phyloP scores from a whole-genome alignment of 1,139 yeast genomes.

The Suhomyces terraborum region DNA sequence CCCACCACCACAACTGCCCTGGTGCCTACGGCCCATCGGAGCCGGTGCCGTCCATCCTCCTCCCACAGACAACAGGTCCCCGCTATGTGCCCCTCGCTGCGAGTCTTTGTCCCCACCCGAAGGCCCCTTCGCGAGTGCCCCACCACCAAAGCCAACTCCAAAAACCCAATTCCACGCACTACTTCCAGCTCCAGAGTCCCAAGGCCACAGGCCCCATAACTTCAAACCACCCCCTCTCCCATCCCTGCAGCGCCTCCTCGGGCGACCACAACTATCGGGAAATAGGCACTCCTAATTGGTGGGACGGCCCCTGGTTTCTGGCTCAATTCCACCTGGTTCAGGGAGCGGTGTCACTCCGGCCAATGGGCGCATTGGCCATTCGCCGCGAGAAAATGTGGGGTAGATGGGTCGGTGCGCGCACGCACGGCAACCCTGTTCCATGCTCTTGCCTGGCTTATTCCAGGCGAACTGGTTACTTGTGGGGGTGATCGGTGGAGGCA shows the following conservation, averaged over 20 bases:
- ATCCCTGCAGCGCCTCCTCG: too few relatives aligned
- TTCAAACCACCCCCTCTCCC: too few relatives aligned
- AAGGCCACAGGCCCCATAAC: too few relatives aligned
- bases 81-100: not conserved
- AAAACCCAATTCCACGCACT: too few relatives aligned
- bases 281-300: not conserved
- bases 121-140: slow-evolving; percentile 1
- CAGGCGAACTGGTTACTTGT: too few relatives aligned
- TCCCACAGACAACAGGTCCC: slow-evolving; percentile 1
- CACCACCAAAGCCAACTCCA: too few relatives aligned
- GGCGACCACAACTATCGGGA: not conserved
- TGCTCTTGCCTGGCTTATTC: too few relatives aligned
- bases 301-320: not conserved
- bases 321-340: not conserved
- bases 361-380: not conserved
- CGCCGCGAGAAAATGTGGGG: slow-evolving; percentile 1
- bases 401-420: not conserved
- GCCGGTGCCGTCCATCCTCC: slow-evolving; percentile 2
- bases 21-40: slow-evolving; percentile 1
- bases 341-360: not conserved
- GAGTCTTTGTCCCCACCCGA: not conserved
- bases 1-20: not conserved
- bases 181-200: not conserved
- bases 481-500: too few relatives aligned
- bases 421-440: too few relatives aligned